Evolutionary conservation across 2,329 filamentous ascomycete genomes (phyloP).

Genomic region (Aspergillus ustus): DNA sequence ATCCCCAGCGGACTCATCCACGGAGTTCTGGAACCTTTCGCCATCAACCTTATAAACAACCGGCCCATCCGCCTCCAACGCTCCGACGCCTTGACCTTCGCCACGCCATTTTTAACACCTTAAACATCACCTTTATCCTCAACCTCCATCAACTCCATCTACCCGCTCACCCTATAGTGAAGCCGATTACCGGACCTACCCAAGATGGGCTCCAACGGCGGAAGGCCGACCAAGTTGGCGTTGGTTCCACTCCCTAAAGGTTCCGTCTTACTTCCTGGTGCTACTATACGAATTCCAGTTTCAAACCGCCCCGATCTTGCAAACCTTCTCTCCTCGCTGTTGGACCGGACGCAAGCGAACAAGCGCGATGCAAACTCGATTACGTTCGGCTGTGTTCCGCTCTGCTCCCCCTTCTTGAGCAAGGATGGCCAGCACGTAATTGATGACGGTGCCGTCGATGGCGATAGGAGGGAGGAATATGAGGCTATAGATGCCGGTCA

Average conservation of each 20-base stretch:
- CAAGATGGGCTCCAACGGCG: constrained; percentile 43
- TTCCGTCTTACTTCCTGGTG: constrained; percentile 81
- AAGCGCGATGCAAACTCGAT: constrained; percentile 70
- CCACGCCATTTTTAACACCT: background rate
- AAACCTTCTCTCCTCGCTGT: constrained; percentile 82
- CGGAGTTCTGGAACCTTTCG: constrained; percentile 38
- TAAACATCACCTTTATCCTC: background rate
- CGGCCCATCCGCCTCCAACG: constrained; percentile 9
- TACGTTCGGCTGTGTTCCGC: constrained; percentile 84
- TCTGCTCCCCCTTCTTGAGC: constrained; percentile 75
- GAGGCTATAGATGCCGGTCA: constrained; percentile 62
- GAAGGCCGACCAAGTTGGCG: constrained; percentile 60
- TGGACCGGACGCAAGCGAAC: constrained; percentile 71
- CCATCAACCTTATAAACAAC: constrained; percentile 21
- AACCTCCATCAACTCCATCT: background rate
- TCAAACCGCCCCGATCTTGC: constrained; percentile 84
- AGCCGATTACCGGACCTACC: constrained; percentile 13
- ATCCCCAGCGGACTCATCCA: constrained; percentile 29
- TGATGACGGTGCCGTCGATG: constrained; percentile 62
- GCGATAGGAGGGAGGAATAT: constrained; percentile 48
- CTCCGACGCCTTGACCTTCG: background rate
- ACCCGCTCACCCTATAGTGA: background rate
- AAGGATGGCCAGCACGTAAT: constrained; percentile 77
- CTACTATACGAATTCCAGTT: constrained; percentile 82
- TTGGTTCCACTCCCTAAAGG: constrained; percentile 82